Conservation (phyloP, 805 yeast genomes). For the Pichia eremophila region DNA sequence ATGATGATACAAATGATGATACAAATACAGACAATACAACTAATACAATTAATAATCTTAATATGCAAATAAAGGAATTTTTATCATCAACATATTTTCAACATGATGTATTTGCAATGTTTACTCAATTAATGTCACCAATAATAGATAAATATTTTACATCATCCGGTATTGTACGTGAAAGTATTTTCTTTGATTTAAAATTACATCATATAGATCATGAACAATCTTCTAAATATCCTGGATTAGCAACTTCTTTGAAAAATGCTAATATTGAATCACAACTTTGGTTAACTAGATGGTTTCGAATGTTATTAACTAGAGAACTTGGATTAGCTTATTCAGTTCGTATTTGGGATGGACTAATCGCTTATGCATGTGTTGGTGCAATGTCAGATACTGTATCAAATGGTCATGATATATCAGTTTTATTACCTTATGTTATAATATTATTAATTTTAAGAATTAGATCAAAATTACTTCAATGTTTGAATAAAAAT, state of each 20-base stretch:
- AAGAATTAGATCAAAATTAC: constrained; percentile 7
- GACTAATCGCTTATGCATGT: constrained; percentile 25
- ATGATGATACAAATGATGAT: constrained; percentile 13
- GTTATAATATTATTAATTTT: constrained; percentile 33
- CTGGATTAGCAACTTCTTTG: constrained; percentile 9
- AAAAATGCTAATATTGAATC: constrained; percentile 30
- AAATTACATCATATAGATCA: constrained; percentile 39
- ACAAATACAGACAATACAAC: constrained; percentile 12
- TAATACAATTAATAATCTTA: constrained; percentile 15
- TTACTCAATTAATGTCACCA: constrained; percentile 30
- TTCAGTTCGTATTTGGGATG: constrained; percentile 40
- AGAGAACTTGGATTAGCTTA: constrained; percentile 36
- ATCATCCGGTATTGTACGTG: constrained; percentile 34
- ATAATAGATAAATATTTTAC: constrained; percentile 29
- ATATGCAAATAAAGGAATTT: constrained; percentile 29
- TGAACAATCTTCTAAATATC: constrained; percentile 1
- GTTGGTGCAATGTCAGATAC: constrained; percentile 5
- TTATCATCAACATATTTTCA: constrained; percentile 29
- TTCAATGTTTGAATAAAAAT: constrained; percentile 2
- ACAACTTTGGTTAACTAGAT: constrained; percentile 47
- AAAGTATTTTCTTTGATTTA: constrained; percentile 40
- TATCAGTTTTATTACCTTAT: constrained; percentile 27
- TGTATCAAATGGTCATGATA: constrained; percentile 5
- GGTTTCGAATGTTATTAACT: constrained; percentile 35
- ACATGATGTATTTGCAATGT: constrained; percentile 27